Percentiles rank a stretch among this genome's conserved stretches.
Evolutionary conservation across 2,329 filamentous ascomycete species (phyloP).

Genomic region (Alternaria hordeiaustralica): DNA sequence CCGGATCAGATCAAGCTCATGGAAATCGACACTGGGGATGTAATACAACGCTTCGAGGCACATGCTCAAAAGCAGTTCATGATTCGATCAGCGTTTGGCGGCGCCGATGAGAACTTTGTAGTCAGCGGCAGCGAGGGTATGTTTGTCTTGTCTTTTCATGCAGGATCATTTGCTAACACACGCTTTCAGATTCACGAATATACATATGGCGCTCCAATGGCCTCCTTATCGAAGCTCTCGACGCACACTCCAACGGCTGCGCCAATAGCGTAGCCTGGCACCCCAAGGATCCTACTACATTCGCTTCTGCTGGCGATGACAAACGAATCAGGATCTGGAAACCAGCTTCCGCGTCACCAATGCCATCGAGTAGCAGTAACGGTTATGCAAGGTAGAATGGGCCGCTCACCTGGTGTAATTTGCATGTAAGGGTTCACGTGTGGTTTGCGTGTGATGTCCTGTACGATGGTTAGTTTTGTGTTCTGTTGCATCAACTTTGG

Average conservation of each 20-base stretch:
- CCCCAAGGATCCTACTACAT: slow-evolving; percentile 78
- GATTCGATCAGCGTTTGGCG: slow-evolving; percentile 84
- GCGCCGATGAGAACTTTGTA: slow-evolving; percentile 90
- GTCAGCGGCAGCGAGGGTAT: slow-evolving; percentile 89
- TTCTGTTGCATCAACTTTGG: neutral
- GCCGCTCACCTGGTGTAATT: neutral
- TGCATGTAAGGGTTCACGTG: neutral
- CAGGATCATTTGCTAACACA: neutral
- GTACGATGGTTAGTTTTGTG: neutral
- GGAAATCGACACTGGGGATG: slow-evolving; percentile 73
- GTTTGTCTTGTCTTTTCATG: slow-evolving; percentile 17
- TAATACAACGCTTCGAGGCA: slow-evolving; percentile 77
- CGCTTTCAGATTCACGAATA: slow-evolving; percentile 65
- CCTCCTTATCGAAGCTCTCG: slow-evolving; percentile 74
- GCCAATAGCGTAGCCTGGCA: slow-evolving; percentile 94
- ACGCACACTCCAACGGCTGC: slow-evolving; percentile 72
- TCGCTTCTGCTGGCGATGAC: slow-evolving; percentile 92
- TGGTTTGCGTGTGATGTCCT: neutral
- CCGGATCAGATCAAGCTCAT: slow-evolving; percentile 80
- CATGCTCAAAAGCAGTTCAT: slow-evolving; percentile 77
- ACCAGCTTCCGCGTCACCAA: slow-evolving; percentile 23
- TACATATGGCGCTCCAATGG: slow-evolving; percentile 93
- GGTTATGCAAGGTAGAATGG: slow-evolving; percentile 30
- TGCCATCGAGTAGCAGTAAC: slow-evolving; percentile 22
- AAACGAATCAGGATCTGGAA: slow-evolving; percentile 79